These are phyloP conservation scores for Hypoxylon sp. DNA, from an alignment of 2,329 filamentous ascomycete genomes.

Conservation along the genomic window DNA sequence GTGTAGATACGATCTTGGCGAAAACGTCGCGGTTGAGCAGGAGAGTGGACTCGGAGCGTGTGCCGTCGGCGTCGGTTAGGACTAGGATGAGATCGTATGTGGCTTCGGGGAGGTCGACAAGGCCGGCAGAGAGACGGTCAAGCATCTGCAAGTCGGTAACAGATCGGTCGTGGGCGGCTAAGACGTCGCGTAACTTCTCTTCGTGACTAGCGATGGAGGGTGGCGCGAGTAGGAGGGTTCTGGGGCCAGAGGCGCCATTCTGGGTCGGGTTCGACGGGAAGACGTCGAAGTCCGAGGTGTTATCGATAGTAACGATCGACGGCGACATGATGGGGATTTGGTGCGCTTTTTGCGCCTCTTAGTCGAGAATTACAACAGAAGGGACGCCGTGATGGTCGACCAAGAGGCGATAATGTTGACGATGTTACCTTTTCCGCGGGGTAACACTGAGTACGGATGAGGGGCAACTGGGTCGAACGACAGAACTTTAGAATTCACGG, in stretches of 20 bases:
- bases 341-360: slow-evolving; percentile 34
- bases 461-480: slow-evolving; percentile 17
- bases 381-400: slow-evolving; percentile 7
- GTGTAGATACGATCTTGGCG: slow-evolving; percentile 75
- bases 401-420: slow-evolving; percentile 14
- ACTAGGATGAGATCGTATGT: slow-evolving; percentile 90
- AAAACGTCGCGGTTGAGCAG: slow-evolving; percentile 79
- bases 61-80: slow-evolving; percentile 82
- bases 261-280: slow-evolving; percentile 41
- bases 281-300: slow-evolving; percentile 47
- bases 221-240: slow-evolving; percentile 88
- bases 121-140: slow-evolving; percentile 86
- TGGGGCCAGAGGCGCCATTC: slow-evolving; percentile 53
- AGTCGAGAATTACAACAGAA: slow-evolving; percentile 9
- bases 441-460: slow-evolving; percentile 16
- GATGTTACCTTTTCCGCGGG: slow-evolving; percentile 31
- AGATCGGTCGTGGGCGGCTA: slow-evolving; percentile 80
- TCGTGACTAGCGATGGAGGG: slow-evolving; percentile 91
- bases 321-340: slow-evolving; percentile 62
- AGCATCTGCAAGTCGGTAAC: slow-evolving; percentile 97
- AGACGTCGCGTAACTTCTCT: slow-evolving; percentile 78
- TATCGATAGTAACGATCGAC: slow-evolving; percentile 62
- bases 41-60: slow-evolving; percentile 73
- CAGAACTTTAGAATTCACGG: neutral
- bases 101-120: slow-evolving; percentile 80